Base-by-base conservation (phyloP, 2,329 filamentous ascomycete species). In the Aspergillus proliferans region DNA sequence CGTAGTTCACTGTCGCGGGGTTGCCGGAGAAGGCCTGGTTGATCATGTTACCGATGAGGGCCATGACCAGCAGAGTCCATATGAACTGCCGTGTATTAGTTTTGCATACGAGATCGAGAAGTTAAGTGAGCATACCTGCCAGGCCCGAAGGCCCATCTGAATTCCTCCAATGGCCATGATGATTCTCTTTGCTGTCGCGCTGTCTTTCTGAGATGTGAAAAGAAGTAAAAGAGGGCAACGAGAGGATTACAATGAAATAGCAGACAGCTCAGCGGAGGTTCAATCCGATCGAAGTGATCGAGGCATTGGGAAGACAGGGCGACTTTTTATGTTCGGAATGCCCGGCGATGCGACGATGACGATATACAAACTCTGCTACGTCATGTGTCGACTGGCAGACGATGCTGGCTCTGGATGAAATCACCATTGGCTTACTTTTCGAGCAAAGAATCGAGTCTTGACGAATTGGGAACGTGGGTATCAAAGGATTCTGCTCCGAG, bases 21-120 rank as follows among this genome's bases (percentile, higher is more conserved):
- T 81, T 79, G 24, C 81, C 78, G 46, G 70, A 59, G 50, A 69
- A 70, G 4, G 75, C 68, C 36, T 75, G 69, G 46, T 74, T 71
- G 62, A 85, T 81, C 72, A 83, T 82, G 72, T 84, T 82, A 57
- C 81, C 82, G 57, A 82, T 64, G 42, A 85, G 72, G 10, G 80
- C 74, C 71, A 84, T 79, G 61, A 84, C 67, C 59, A 85, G 73
- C 49, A 84, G 63, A 30, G 79, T 73, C 70, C 76, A 83, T 60
- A 83, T 45, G 66, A 84, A 79, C 80, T 84, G 39, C 24, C 34
- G 43, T 47, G 49, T 38, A 46, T 19, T 24, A n/a, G 44, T 45
- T 15, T 43, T 4, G 19, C 14, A 24, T 12, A 28, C 10, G 15
- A 19, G 9, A 12, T 21, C 8, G 15, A 52, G 14, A 8, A 9